Evolutionary conservation across 129 eudicot species (phyloP).

Genomic region (Kitagawia praeruptora): DNA sequence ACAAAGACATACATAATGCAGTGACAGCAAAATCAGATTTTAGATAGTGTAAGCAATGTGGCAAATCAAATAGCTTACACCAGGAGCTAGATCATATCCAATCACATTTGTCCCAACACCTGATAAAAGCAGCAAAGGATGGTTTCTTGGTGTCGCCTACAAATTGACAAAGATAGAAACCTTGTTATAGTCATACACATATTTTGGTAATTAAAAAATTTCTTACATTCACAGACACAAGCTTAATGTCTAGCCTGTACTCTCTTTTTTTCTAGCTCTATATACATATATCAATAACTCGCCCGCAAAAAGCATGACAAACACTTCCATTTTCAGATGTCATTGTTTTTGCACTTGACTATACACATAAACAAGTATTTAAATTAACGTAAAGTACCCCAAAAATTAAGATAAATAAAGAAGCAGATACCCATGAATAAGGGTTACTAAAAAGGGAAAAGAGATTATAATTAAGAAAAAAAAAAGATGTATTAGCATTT

Average conservation of each 20-base stretch:
- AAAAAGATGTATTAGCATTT: not conserved
- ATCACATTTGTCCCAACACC: constrained; percentile 83
- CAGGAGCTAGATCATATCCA: constrained; percentile 86
- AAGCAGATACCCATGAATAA: no score
- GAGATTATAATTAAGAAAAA: not conserved
- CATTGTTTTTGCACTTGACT: not conserved
- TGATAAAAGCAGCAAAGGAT: constrained; percentile 60
- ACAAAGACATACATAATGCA: constrained; percentile 5
- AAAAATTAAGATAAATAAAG: no score
- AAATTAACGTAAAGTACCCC: no score
- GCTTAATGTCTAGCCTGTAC: not conserved
- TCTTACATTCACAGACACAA: not conserved
- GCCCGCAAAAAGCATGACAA: not conserved
- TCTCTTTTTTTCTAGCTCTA: not conserved
- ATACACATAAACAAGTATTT: not conserved
- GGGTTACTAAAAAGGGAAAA: not conserved
- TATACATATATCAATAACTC: no score
- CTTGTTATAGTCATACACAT: not conserved
- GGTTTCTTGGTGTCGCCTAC: constrained; percentile 60
- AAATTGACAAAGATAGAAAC: not conserved
- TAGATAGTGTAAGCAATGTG: not conserved
- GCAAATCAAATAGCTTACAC: constrained; percentile 26
- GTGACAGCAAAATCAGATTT: not conserved
- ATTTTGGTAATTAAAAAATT: not conserved
- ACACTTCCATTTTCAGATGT: not conserved